Conservation (phyloP, 495 filamentous ascomycete species). For the Aspergillus sparsus region DNA sequence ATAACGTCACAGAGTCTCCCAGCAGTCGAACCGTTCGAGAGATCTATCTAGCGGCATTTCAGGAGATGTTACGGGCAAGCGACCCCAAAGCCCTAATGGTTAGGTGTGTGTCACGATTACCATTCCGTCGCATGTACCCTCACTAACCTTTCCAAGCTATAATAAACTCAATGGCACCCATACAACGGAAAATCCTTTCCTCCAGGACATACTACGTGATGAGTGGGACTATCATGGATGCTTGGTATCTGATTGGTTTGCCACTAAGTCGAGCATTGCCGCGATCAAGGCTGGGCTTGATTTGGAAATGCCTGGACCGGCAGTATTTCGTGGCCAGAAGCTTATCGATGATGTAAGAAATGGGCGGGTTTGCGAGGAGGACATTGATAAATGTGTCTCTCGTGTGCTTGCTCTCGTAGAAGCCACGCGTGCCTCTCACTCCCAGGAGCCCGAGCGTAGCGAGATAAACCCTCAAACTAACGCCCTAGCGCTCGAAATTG, state of each 20-base stretch:
- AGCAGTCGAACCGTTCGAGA: constrained; percentile 5
- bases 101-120: constrained; percentile 5
- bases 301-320: constrained; percentile 61
- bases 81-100: constrained; percentile 1
- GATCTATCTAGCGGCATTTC: constrained; percentile 8
- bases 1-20: constrained; percentile 1
- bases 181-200: constrained; percentile 5
- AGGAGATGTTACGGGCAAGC: neutral
- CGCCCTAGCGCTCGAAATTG: constrained; percentile 3
- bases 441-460: neutral
- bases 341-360: neutral
- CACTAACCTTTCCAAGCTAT: neutral
- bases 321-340: constrained; percentile 16
- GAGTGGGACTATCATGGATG: constrained; percentile 9
- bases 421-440: neutral
- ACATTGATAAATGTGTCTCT: constrained; percentile 2
- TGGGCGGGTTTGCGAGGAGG: neutral
- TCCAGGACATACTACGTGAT: constrained; percentile 2
- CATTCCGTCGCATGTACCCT: neutral
- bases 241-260: constrained; percentile 9
- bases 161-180: constrained; percentile 10
- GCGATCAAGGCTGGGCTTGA: constrained; percentile 55
- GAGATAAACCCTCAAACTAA: constrained; percentile 8
- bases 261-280: constrained; percentile 30
- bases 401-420: neutral